Evolutionary conservation across 2,329 filamentous ascomycete species (phyloP).

Genomic region (Ophiostoma sp.): DNA sequence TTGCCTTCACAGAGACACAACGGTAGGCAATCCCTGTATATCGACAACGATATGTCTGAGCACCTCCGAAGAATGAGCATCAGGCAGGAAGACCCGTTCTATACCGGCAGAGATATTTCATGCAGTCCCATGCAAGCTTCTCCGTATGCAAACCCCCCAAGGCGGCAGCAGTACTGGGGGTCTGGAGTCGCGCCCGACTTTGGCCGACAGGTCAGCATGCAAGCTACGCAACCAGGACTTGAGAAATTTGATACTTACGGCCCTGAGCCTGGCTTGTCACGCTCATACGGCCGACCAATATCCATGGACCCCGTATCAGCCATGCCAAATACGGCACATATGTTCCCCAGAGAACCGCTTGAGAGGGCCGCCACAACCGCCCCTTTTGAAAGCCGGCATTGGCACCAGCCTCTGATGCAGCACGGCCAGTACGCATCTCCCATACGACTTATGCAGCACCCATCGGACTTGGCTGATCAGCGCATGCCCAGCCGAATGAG

Average conservation of each 20-base stretch:
- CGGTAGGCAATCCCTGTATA: background rate
- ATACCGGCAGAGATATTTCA: background rate
- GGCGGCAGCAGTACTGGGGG: background rate
- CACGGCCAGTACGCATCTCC: background rate
- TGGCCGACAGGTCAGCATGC: background rate
- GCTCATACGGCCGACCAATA: constrained; percentile 12
- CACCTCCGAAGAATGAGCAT: constrained; percentile 9
- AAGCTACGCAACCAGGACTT: background rate
- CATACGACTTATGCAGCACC: background rate
- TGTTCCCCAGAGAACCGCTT: constrained; percentile 11
- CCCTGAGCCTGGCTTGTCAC: background rate
- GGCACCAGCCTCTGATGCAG: background rate
- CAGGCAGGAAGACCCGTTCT: constrained; percentile 4
- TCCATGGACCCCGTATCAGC: background rate
- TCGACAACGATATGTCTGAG: background rate
- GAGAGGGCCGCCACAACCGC: constrained; percentile 18
- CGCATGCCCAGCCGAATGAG: background rate
- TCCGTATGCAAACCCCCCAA: background rate
- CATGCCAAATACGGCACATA: background rate
- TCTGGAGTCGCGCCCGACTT: background rate
- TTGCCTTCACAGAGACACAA: background rate
- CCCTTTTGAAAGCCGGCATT: constrained; percentile 14
- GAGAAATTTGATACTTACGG: background rate
- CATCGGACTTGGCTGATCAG: background rate
- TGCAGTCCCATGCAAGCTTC: background rate